Evolutionary conservation across 495 filamentous ascomycete species (phyloP), one percentile per base, ranked within the genome.

Genomic region (Lentithecium fluviatile): DNA sequence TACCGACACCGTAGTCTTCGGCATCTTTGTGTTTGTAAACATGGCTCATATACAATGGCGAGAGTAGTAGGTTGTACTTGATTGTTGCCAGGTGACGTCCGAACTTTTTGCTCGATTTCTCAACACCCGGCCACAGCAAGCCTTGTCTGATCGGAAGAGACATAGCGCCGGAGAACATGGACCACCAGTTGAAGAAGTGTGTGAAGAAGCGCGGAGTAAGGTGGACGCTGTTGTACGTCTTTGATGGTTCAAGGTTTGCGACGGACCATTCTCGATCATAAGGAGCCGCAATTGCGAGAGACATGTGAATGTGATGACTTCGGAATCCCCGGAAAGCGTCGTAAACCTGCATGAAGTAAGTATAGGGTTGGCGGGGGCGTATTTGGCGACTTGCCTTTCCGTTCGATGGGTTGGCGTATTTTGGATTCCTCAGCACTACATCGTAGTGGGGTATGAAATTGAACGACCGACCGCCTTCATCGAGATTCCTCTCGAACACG

Each of bases 131-230:
- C 84, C 89, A 98, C 12, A 98, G 79, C 29, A 80, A 80, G 8
- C 94, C 94, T 73, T 98, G 94, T 0, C 94, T 88, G 55, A 98
- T 87, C 24, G 94, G 94, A 24, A 98, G 82, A 11, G 94, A 94
- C 86, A 98, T 92, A 13, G 89, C 87, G 0, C 93, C 93, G 6
- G 90, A 90, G 75, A 98, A 98, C 60, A 97, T 82, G 11, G 88
- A 89, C 93, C 91, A 97, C 94, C 94, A 98, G 65, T 87, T 86
- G 75, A 92, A 97, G 77, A 98, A 98, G 68, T 97, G 94, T 1
- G 91, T 96, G 71, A 98, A 98, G 79, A 97, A 96, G 6, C 91
- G 85, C 6, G 94, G 94, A 10, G 85, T 91, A 45, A 97, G 79
- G 71, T 98, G 95, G 4, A 96, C 88, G 0, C 92, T 87, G 64